Evolutionary conservation across 192 early-diverging fungal genomes (phyloP), one percentile per base, ranked within the genome.

Genomic region (Coemansia sp.): DNA sequence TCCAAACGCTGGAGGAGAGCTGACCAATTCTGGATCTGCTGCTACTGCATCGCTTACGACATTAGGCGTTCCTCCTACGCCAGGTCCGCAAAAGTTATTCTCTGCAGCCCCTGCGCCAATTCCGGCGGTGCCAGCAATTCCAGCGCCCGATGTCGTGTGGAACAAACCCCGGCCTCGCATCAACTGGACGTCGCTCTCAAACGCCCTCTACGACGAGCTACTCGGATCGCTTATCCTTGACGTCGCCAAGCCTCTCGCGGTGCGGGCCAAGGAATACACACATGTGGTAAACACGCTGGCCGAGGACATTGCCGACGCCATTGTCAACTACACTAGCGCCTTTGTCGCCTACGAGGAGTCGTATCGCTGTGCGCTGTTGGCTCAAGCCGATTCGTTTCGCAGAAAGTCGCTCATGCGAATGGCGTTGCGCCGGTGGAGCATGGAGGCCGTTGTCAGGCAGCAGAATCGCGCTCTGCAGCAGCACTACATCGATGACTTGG

Each of bases 271-370:
- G 17, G 19, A 55, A 11, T n/a, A 45, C 34, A 34, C 61, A 6
- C 34, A 60, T 13, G 61, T 61, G 0, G 79, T 71, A 5, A 56
- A 69, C 20, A 22, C 32, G 13, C 74, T 82, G 20, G 36, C 68
- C 3, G 46, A 40, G 10, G 79, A 82, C 66, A 76, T 82, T 27
- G 44, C 74, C 17, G 44, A 64, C 11, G 66, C 79, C 1, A 68
- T 82, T 4, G 45, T 76, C 20, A 68, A 74, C 71, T 82, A 82
- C 41, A 76, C 74, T 2, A 67, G 70, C 8, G 79, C 74, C 1
- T 82, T 82, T 46, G 59, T 76, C 3, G 74, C 66, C 0, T 82
- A 82, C 56, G 79, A 82, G 42, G 74, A 71, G 56, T 45, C 79
- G 2, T 82, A 76, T 39, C 64, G 79, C 3, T 58, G 61, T 15